Conservation (phyloP, 2,329 filamentous ascomycete genomes). For the Sarocladium oryzae region DNA sequence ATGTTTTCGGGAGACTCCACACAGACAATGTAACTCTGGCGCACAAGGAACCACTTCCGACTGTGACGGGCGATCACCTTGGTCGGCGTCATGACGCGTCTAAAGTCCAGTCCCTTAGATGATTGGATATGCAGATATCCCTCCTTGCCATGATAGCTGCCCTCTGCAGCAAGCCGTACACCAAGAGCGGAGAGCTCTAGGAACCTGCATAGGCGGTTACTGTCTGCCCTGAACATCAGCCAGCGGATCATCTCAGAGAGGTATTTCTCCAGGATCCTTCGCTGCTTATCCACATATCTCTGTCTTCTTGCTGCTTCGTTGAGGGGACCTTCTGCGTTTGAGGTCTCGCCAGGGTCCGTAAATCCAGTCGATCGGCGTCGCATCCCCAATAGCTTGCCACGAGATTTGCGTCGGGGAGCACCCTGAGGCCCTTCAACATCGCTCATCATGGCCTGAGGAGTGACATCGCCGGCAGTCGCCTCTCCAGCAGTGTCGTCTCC, state of each 20-base stretch:
- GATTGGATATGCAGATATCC: slow-evolving; percentile 90
- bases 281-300: slow-evolving; percentile 74
- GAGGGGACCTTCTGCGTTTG: slow-evolving; percentile 32
- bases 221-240: slow-evolving; percentile 94
- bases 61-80: slow-evolving; percentile 77
- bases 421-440: slow-evolving; percentile 25
- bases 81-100: slow-evolving; percentile 70
- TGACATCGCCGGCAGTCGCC: neutral
- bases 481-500: slow-evolving; percentile 37
- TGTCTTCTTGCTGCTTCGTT: slow-evolving; percentile 36
- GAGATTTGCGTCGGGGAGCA: slow-evolving; percentile 41
- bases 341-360: slow-evolving; percentile 39
- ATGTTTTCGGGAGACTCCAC: slow-evolving; percentile 98
- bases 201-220: slow-evolving; percentile 92
- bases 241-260: slow-evolving; percentile 90
- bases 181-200: slow-evolving; percentile 90
- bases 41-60: slow-evolving; percentile 96
- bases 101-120: slow-evolving; percentile 79
- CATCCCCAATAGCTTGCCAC: slow-evolving; percentile 45
- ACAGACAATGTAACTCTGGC: slow-evolving; percentile 94
- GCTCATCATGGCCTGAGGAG: slow-evolving; percentile 32
- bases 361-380: slow-evolving; percentile 47
- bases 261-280: slow-evolving; percentile 81
- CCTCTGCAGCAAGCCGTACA: slow-evolving; percentile 87
- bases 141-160: slow-evolving; percentile 96